These are phyloP conservation scores for Mariannaea elegans DNA, from an alignment of 2,329 filamentous ascomycete genomes.

Conservation along the genomic window DNA sequence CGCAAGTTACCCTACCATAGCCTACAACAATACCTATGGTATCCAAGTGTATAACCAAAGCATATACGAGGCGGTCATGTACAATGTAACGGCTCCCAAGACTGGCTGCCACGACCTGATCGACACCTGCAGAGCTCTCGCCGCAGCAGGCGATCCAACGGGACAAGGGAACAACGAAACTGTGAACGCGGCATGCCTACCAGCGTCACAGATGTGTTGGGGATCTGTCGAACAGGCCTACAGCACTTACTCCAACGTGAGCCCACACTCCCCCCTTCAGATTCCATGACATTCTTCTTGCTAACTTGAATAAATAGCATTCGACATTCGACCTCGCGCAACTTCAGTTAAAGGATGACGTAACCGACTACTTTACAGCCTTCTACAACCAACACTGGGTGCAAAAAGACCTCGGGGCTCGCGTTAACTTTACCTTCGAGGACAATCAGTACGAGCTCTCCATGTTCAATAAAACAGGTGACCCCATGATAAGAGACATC, in stretches of 20 bases:
- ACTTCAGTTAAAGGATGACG: slow-evolving; percentile 55
- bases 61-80: slow-evolving; percentile 20
- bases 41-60: slow-evolving; percentile 63
- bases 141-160: slow-evolving; percentile 45
- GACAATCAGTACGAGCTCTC: slow-evolving; percentile 57
- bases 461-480: slow-evolving; percentile 64
- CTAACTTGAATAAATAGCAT: slow-evolving; percentile 48
- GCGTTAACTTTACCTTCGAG: slow-evolving; percentile 62
- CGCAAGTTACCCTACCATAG: slow-evolving; percentile 61
- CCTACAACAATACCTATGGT: slow-evolving; percentile 71
- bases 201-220: slow-evolving; percentile 50
- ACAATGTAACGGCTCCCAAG: slow-evolving; percentile 15
- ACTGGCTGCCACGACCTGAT: slow-evolving; percentile 62
- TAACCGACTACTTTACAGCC: slow-evolving; percentile 67
- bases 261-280: not conserved
- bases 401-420: slow-evolving; percentile 67
- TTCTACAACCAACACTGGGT: slow-evolving; percentile 69
- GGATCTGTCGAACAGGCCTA: slow-evolving; percentile 9
- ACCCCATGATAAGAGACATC: slow-evolving; percentile 54
- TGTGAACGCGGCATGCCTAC: slow-evolving; percentile 57
- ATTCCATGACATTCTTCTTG: no score
- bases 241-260: slow-evolving; percentile 5
- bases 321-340: slow-evolving; percentile 70
- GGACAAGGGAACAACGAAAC: slow-evolving; percentile 48
- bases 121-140: slow-evolving; percentile 53